These are phyloP conservation scores for Colletotrichum scovillei DNA, from an alignment of 2,329 filamentous ascomycete genomes.

Conservation along the genomic window DNA sequence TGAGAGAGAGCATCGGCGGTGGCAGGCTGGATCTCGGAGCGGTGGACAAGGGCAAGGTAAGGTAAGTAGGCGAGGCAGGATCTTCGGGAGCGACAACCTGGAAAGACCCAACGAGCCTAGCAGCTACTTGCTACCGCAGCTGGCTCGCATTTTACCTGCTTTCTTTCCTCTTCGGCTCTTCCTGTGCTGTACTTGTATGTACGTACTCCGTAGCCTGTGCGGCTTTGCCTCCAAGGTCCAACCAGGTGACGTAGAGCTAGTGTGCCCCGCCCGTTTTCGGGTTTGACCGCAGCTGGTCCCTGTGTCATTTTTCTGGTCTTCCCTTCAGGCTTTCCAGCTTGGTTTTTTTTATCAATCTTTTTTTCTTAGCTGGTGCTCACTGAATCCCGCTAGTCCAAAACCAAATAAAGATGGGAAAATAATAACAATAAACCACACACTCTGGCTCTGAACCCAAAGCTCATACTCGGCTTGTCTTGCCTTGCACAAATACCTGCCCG, in stretches of 20 bases:
- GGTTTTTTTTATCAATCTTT: neutral
- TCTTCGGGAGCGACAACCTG: neutral
- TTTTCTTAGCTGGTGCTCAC: too few species aligned
- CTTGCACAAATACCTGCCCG: neutral
- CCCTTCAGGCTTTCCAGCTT: neutral
- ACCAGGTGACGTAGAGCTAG: conserved; percentile 31
- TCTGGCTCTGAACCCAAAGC: neutral
- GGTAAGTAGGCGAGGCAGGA: too few species aligned
- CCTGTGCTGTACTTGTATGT: too few species aligned
- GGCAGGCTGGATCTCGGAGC: neutral
- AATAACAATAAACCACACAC: neutral
- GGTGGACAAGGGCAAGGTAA: neutral
- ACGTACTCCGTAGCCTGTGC: neutral
- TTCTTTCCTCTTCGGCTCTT: conserved; percentile 1
- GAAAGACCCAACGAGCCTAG: neutral
- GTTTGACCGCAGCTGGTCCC: conserved; percentile 9
- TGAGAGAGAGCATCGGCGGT: neutral
- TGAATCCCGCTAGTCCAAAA: neutral
- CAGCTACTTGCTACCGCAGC: neutral
- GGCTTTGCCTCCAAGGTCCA: neutral
- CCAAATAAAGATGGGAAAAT: neutral
- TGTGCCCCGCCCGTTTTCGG: conserved; percentile 22
- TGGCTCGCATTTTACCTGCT: neutral
- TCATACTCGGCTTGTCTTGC: neutral
- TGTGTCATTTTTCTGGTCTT: neutral